Evolutionary conservation across 331 rosid genomes (phyloP).

Genomic region (Quercus phellos): DNA sequence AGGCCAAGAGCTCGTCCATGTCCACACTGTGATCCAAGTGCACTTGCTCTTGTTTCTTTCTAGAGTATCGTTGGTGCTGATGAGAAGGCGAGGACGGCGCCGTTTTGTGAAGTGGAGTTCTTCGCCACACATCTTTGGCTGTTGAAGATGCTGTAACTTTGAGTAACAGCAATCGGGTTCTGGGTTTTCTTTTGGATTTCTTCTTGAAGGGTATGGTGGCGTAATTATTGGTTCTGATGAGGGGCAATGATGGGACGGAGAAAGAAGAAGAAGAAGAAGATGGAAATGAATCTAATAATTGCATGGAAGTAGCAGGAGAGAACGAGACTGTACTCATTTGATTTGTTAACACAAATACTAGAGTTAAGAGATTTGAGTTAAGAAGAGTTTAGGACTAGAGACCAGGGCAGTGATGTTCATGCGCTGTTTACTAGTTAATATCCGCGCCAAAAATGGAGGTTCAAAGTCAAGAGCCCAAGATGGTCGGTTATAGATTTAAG

Average conservation of each 20-base stretch:
- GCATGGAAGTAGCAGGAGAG: conserved; percentile 20
- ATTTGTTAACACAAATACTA: not conserved
- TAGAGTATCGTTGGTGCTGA: not conserved
- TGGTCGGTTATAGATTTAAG: no score
- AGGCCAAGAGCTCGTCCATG: conserved; percentile 62
- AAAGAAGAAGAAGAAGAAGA: conserved; percentile 9
- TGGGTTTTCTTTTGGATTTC: conserved; percentile 11
- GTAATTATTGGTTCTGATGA: not conserved
- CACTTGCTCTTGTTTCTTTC: conserved; percentile 25
- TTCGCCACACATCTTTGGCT: conserved; percentile 59
- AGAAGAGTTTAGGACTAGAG: no score
- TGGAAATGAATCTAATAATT: conserved; percentile 8
- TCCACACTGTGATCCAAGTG: conserved; percentile 65
- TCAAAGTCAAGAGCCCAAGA: not conserved
- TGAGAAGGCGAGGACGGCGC: conserved; percentile 14
- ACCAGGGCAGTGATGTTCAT: not conserved
- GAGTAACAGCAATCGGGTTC: not conserved
- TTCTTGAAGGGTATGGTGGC: conserved; percentile 12
- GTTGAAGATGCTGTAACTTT: conserved; percentile 22
- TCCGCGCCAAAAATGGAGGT: not conserved
- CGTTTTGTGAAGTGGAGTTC: conserved; percentile 24
- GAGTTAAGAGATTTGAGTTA: not conserved
- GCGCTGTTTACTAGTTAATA: not conserved
- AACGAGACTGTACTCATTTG: conserved; percentile 29
- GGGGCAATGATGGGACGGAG: conserved; percentile 14